A percentile compares a stretch with the other conserved stretches of the same genome.
Evolutionary conservation across 345 rosid genomes (phyloP).

Genomic region (Pseudoturritis turrita): DNA sequence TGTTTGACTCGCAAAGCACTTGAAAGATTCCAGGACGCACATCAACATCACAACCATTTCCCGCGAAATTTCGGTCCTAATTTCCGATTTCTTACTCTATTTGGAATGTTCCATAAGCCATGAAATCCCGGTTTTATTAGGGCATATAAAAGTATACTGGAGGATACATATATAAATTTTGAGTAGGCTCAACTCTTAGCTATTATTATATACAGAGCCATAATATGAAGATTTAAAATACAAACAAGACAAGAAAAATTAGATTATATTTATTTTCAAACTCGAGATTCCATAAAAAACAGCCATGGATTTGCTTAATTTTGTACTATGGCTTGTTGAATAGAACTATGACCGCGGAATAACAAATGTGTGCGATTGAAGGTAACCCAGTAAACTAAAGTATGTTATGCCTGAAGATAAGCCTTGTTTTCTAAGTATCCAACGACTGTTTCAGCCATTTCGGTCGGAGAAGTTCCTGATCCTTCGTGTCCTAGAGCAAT

Average conservation of each 20-base stretch:
- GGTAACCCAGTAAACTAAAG: neutral
- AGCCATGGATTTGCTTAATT: constrained; percentile 14
- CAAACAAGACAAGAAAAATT: neutral
- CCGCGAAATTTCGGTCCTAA: neutral
- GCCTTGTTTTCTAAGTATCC: constrained; percentile 68
- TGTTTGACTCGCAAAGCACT: neutral
- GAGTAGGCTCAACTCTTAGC: neutral
- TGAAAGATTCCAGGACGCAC: neutral
- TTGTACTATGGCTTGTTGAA: constrained; percentile 18
- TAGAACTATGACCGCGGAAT: neutral
- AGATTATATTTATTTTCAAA: neutral
- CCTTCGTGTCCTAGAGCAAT: constrained; percentile 28
- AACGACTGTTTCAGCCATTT: constrained; percentile 63
- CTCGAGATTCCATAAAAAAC: neutral
- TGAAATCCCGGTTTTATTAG: neutral
- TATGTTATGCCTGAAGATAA: constrained; percentile 43
- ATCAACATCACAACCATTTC: neutral
- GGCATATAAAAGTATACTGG: neutral
- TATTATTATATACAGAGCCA: neutral
- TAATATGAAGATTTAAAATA: neutral
- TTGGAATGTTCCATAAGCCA: no score
- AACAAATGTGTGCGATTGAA: constrained; percentile 1
- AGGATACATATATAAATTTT: neutral
- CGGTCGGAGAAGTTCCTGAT: constrained; percentile 48
- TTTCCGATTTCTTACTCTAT: no score